A percentile compares a stretch with the other conserved stretches of the same genome.
Evolutionary conservation across 176 grass and related monocot species (phyloP).

Genomic region (Tillandsia fasciculata): DNA sequence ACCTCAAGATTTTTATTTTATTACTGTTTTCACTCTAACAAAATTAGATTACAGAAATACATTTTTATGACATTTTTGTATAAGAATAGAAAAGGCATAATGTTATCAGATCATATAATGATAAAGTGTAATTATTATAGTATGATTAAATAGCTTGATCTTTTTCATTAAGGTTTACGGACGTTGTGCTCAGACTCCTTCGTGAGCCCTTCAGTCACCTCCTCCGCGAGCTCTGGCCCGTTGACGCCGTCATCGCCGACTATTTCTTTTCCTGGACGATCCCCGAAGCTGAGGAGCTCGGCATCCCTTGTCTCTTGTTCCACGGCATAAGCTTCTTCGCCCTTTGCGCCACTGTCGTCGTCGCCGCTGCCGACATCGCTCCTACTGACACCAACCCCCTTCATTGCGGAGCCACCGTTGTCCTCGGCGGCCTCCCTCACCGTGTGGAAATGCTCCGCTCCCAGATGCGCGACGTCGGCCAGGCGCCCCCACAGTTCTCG

Average conservation of each 20-base stretch:
- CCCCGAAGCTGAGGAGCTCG: background rate
- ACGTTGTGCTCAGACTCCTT: background rate
- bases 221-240: background rate
- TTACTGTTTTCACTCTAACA: too few species aligned
- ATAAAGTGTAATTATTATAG: too few species aligned
- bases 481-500: background rate
- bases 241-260: conserved; percentile 7
- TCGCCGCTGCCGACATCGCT: too few species aligned
- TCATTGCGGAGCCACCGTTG: too few species aligned
- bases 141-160: too few species aligned
- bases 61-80: too few species aligned
- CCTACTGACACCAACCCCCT: too few species aligned
- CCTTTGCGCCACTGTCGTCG: background rate
- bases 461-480: background rate
- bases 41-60: too few species aligned
- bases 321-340: conserved; percentile 2
- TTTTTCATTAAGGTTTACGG: too few species aligned
- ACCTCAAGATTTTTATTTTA: too few species aligned
- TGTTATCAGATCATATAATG: too few species aligned
- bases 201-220: background rate
- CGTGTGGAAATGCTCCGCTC: conserved; percentile 5
- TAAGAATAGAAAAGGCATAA: too few species aligned
- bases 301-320: background rate
- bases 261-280: background rate
- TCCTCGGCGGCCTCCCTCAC: conserved; percentile 11